Evolutionary conservation across 2,329 filamentous ascomycete genomes (phyloP).

Genomic region (Claviceps pusilla): DNA sequence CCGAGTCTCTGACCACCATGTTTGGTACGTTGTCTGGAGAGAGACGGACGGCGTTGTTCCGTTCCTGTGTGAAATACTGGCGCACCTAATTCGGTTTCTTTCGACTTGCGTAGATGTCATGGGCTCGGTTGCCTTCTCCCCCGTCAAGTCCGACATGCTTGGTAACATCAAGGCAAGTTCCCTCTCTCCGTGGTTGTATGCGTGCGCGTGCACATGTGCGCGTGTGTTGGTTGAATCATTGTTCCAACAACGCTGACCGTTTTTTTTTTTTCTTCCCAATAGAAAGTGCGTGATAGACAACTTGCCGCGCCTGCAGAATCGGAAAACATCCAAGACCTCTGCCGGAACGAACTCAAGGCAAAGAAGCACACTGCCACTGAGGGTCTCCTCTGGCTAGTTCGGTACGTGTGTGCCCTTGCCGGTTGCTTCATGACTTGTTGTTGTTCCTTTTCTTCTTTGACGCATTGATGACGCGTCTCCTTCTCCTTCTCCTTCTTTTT

Average conservation of each 20-base stretch:
- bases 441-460: not conserved
- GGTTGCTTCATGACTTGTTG: not conserved
- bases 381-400: constrained; percentile 78
- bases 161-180: constrained; percentile 72
- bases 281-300: constrained; percentile 85
- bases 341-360: constrained; percentile 71
- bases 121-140: constrained; percentile 62
- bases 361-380: constrained; percentile 83
- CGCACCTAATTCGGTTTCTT: not conserved
- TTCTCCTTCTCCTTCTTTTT: not conserved
- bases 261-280: not conserved
- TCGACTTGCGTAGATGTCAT: constrained; percentile 36
- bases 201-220: not conserved
- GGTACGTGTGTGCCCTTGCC: constrained; percentile 37
- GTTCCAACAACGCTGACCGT: not conserved
- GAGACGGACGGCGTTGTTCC: not conserved
- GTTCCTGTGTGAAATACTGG: no score
- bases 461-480: not conserved
- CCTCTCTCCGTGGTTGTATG: not conserved
- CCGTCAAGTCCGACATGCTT: constrained; percentile 80
- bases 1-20: constrained; percentile 71
- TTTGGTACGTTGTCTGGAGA: constrained; percentile 48
- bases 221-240: not conserved
- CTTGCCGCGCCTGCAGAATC: constrained; percentile 64
- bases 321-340: constrained; percentile 72